Base-by-base conservation (phyloP, 257 asterid species). In the Primulina tabacum region DNA sequence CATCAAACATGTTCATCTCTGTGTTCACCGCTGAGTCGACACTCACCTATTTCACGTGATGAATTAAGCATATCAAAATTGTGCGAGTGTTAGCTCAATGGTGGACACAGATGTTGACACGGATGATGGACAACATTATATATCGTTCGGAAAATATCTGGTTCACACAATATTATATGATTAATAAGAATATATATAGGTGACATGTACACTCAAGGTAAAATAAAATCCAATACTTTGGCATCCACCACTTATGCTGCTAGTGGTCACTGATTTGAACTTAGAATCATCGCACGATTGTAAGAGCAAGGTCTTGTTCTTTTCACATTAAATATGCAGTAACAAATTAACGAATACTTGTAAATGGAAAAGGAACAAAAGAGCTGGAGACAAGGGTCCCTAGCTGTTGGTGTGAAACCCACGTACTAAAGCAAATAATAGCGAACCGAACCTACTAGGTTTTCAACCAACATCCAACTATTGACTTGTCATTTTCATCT, bases 371-470 rank as follows among this genome's bases (percentile, higher is more conserved):
- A 55, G n/a, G 34, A 47, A 67, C 69, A 64, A 69, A 76, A 65
- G 76, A 65, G 76, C 30, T 63, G 82, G 35, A 72, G 83, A 78
- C 85, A 80, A 63, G 69, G 83, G 81, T 78, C 83, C 83, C 78
- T 18, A 56, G 47, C 6, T 73, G 76, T 77, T 34, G 74, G 65
- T 65, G 61, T 56, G 26, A 24, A 24, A 24, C 26, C 26, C 26
- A 24, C 26, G 67, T 63, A 69, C 47, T 62, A 75, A 34, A 47
- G 30, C 61, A 43, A 69, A 69, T 11, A 59, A 8, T 24, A 62
- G 67, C 47, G 61, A 65, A 61, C 37, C 47, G 29, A 18, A 75
- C 64, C 79, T 32, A 38, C 67, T 37, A 52, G 17, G 70, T 47
- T 68, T 62, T 37, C 34, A 59, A 67, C 81, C 71, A 63, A 72